Conservation (phyloP, 192 early-diverging fungal species). For the Glomus cerebriforme region DNA sequence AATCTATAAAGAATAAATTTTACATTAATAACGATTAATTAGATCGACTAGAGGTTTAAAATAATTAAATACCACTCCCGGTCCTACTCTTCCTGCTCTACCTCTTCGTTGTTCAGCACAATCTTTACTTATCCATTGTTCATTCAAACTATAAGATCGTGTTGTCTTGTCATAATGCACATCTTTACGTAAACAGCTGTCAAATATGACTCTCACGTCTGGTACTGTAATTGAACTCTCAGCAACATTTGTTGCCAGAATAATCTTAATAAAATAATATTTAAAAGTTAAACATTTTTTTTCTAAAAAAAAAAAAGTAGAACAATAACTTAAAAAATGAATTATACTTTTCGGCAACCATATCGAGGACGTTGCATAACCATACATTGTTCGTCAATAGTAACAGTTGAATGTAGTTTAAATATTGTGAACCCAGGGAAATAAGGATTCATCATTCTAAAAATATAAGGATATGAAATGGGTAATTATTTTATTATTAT, state of each 20-base stretch:
- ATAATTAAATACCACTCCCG: slow-evolving; percentile 27
- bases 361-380: slow-evolving; percentile 33
- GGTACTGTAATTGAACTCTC: slow-evolving; percentile 40
- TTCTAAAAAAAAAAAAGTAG: not conserved
- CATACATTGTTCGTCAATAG: slow-evolving; percentile 37
- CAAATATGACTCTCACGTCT: slow-evolving; percentile 34
- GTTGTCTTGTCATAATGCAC: slow-evolving; percentile 31
- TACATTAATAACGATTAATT: too few relatives aligned
- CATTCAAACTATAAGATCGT: slow-evolving; percentile 35
- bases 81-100: slow-evolving; percentile 35
- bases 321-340: not conserved
- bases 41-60: not conserved
- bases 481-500: too few relatives aligned
- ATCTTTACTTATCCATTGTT: slow-evolving; percentile 39
- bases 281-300: not conserved
- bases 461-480: too few relatives aligned
- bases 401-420: slow-evolving; percentile 39
- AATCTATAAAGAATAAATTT: slow-evolving; percentile 6
- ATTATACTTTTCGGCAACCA: slow-evolving; percentile 25
- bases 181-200: slow-evolving; percentile 38
- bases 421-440: slow-evolving; percentile 19
- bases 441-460: not conserved
- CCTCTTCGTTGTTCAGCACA: slow-evolving; percentile 39
- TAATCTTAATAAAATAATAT: slow-evolving; percentile 26
- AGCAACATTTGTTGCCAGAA: slow-evolving; percentile 40